Base-by-base conservation (phyloP, 2,329 filamentous ascomycete genomes). In the Fusarium proliferatum region DNA sequence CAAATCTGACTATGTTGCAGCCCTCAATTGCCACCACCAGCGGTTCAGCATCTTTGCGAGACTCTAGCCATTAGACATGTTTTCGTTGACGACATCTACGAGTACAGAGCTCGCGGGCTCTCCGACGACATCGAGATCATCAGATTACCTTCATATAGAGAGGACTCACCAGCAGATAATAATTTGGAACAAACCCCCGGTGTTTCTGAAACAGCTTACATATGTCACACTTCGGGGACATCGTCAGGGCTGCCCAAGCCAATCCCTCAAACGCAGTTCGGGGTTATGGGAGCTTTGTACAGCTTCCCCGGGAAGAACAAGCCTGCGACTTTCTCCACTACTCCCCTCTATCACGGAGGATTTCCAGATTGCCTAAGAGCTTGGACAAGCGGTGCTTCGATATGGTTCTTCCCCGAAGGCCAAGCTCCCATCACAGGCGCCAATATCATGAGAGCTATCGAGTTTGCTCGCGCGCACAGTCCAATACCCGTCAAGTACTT, bases 331-430 rank as follows among this genome's bases (percentile, higher is more conserved):
- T 92, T 92, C 73, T 90, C 90, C 0, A 91, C 90, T 0, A 92
- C 90, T 6, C 90, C 91, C 0, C 82, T 92, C 0, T 92, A 91
- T 71, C 90, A 92, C 72, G 91, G 90, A 3, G 91, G 90, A 0
- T 84, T 91, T 13, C 88, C 90, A 2, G 91, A 92, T 76, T 84
- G 88, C 26, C 87, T 92, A 51, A 82, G 90, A 56, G 85, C 89
- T 0, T 92, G 90, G 90, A 87, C 88, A 3, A 89, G 88, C 64
- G 85, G 84, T 23, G 86, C 88, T 0, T 79, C 88, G 74, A 88
- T 92, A 5, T 92, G 89, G 88, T 82, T 92, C 15, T 92, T 92
- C 69, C 89, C 90, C 1, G 86, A 88, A 26, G 86, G 86, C 5
- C 80, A 83, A 9, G 79, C 85, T 1, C 89, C 90, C 0, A 87